Percentiles rank a stretch among this genome's conserved stretches.
These are phyloP conservation scores for Plasmodium ovale DNA, from an alignment of 169 alveolate genomes.

Conservation along the genomic window DNA sequence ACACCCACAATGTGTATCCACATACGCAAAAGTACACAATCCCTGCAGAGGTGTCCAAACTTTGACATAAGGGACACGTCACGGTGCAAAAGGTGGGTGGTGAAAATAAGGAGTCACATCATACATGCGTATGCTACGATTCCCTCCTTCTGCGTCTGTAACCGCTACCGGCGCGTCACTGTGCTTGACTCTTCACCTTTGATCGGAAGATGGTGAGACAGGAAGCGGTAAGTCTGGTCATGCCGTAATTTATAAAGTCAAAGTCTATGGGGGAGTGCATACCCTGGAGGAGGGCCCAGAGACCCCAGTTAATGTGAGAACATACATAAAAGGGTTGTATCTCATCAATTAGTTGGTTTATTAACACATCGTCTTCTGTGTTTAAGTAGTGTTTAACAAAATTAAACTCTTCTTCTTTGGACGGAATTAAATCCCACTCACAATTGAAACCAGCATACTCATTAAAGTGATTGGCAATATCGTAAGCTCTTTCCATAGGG, in stretches of 20 bases:
- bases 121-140: too few species aligned
- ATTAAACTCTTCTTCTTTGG: conserved; percentile 71
- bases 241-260: conserved; percentile 80
- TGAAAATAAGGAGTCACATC: too few species aligned
- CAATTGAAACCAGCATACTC: conserved; percentile 82
- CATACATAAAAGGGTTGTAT: conserved; percentile 84
- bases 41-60: too few species aligned
- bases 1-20: too few species aligned
- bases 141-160: too few species aligned
- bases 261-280: conserved; percentile 78
- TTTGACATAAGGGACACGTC: too few species aligned
- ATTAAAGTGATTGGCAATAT: conserved; percentile 85
- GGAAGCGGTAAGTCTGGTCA: conserved; percentile 74
- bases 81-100: too few species aligned
- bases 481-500: conserved; percentile 86
- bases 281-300: conserved; percentile 84
- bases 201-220: conserved; percentile 26
- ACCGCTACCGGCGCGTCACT: too few species aligned
- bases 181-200: too few species aligned
- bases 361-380: conserved; percentile 45
- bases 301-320: conserved; percentile 83
- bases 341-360: conserved; percentile 74
- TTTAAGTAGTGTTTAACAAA: conserved; percentile 74
- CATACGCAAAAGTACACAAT: too few species aligned
- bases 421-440: conserved; percentile 79